phyloP scores from a whole-genome alignment of 441 rosid species.

The Mallotus japonicus region DNA sequence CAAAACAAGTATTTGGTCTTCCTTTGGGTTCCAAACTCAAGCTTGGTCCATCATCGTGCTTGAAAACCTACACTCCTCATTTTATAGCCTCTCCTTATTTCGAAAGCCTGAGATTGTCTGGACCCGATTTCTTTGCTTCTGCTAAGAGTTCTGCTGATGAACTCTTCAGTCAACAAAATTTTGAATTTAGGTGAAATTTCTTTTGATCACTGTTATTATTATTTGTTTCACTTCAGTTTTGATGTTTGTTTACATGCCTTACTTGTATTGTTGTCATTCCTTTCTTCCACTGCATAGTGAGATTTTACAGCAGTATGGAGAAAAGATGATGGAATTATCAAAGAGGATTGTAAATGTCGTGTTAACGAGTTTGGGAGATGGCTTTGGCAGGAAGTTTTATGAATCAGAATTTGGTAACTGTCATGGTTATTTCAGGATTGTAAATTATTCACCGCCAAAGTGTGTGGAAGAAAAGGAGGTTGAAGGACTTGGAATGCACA shows the following conservation, averaged over 20 bases:
- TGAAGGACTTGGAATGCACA: constrained; percentile 79
- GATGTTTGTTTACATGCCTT: constrained; percentile 1
- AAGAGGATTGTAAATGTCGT: constrained; percentile 47
- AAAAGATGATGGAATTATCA: constrained; percentile 50
- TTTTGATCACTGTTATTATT: neutral
- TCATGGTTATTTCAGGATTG: constrained; percentile 64
- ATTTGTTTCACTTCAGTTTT: neutral
- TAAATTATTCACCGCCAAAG: constrained; percentile 57
- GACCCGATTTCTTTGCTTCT: constrained; percentile 57
- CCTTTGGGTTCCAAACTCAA: constrained; percentile 58
- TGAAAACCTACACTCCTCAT: constrained; percentile 52
- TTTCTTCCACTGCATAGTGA: constrained; percentile 33
- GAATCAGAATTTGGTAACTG: constrained; percentile 49
- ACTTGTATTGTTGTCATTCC: neutral
- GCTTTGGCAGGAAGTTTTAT: constrained; percentile 34
- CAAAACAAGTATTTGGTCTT: constrained; percentile 44
- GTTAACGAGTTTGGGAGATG: constrained; percentile 46
- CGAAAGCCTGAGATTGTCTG: constrained; percentile 55
- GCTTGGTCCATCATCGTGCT: constrained; percentile 47
- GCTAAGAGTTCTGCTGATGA: constrained; percentile 47
- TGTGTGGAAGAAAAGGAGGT: constrained; percentile 42
- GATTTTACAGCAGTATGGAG: constrained; percentile 52
- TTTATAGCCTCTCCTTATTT: constrained; percentile 73
- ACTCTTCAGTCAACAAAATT: constrained; percentile 40
- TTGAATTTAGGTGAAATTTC: constrained; percentile 44